Evolutionary conservation across 1,139 yeast species (phyloP), one percentile per base, ranked within the genome.

Genomic region (Yamadazyma sp.): DNA sequence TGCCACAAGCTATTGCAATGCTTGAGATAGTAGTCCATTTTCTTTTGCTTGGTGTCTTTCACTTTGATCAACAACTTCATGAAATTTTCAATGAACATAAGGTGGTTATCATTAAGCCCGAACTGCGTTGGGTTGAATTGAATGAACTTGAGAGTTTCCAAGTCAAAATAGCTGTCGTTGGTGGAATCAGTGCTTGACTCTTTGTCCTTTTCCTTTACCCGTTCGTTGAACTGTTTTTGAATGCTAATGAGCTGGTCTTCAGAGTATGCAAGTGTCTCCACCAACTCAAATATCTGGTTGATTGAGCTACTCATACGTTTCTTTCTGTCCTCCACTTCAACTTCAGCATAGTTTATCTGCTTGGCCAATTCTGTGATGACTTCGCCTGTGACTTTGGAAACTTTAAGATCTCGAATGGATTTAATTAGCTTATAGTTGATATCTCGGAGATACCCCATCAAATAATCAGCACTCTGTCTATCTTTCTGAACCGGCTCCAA

Each of bases 1-100:
- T 49, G 53, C 86, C 86, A 80, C 14, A 81, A 58, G 3, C 47
- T 52, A 12, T 57, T 51, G 51, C 85, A 79, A 13, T 69, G 61
- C 1, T 45, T 38, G 10, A 57, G 45, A 42, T 61, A 65, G 27
- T 55, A 51, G 11, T 63, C 64, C 57, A 57, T 59, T 41, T 67
- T 65, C 37, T 56, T 54, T 42, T 64, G 66, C 37, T 66, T 69
- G 3, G 58, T 41, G 11, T 60, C 62, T 34, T 54, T 60, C n/a
- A 63, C 56, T 29, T 53, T 50, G 20, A 50, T 47, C n/a, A 72
- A 51, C 2, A 60, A 44, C 8, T 48, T 46, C n/a, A 57, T 46
- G 37, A 71, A 61, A 12, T 54, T 55, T 11, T 54, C 48, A 12
- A 71, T 50, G 37, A 62, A 68, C 6, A 52, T 50, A 11, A 72